A percentile compares a stretch with the other conserved stretches of the same genome.
These are phyloP conservation scores for Mallotus japonicus DNA, from an alignment of 441 rosid genomes.

Conservation along the genomic window DNA sequence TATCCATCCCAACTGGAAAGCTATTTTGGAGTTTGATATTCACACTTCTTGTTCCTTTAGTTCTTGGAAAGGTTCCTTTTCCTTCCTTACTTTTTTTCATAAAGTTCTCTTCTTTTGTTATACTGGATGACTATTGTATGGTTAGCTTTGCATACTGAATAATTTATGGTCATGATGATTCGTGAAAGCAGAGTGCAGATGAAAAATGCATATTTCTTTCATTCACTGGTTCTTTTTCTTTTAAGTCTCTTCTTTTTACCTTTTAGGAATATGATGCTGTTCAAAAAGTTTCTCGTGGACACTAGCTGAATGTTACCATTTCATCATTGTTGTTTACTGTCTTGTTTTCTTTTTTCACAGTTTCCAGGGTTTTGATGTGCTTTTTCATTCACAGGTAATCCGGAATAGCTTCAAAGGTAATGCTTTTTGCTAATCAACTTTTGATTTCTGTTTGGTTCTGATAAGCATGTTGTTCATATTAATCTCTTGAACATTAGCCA, in stretches of 20 bases:
- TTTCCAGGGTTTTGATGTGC: conserved; percentile 17
- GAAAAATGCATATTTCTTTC: neutral
- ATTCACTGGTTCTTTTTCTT: neutral
- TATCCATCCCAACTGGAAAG: conserved; percentile 61
- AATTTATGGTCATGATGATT: no score
- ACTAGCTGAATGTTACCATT: conserved; percentile 3
- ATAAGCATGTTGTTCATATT: neutral
- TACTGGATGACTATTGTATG: neutral
- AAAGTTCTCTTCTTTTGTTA: neutral
- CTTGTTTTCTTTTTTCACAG: neutral
- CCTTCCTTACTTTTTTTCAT: neutral
- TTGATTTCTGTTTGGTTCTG: neutral
- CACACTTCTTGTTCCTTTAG: conserved; percentile 59
- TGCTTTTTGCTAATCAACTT: neutral
- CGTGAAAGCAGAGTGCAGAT: neutral
- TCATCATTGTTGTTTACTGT: neutral
- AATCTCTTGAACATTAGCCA: neutral
- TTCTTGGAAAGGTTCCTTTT: conserved; percentile 78
- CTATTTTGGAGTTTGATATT: conserved; percentile 64
- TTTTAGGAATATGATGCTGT: neutral
- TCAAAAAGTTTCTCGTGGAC: neutral
- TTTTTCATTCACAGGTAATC: conserved; percentile 21
- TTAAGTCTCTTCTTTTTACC: neutral
- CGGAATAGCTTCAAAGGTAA: conserved; percentile 8
- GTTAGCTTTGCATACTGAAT: neutral